Conservation (phyloP, 345 rosid genomes). For the Limnanthes douglasii region DNA sequence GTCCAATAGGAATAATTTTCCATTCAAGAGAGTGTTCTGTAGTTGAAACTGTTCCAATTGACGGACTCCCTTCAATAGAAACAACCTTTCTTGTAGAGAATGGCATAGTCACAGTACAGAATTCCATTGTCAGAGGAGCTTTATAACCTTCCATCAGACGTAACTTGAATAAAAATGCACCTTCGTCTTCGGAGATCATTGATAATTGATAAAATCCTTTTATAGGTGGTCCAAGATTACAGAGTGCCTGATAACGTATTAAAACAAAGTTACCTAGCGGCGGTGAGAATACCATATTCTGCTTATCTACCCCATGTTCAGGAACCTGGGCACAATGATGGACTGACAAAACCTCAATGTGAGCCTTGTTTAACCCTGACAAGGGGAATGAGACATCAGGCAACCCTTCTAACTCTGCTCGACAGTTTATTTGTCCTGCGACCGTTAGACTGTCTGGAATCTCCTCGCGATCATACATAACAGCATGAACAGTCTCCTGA, state of each 20-base stretch:
- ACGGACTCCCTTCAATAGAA: constrained; percentile 79
- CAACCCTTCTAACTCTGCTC: constrained; percentile 83
- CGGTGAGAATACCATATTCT: constrained; percentile 75
- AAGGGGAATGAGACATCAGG: constrained; percentile 90
- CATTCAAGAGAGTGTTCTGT: constrained; percentile 86
- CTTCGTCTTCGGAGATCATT: constrained; percentile 94
- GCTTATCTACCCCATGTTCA: constrained; percentile 66
- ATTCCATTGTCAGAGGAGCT: constrained; percentile 74
- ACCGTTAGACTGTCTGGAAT: constrained; percentile 76
- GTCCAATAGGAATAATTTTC: constrained; percentile 64
- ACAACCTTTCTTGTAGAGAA: constrained; percentile 74
- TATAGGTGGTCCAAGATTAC: constrained; percentile 70
- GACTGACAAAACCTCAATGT: constrained; percentile 63
- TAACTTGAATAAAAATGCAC: constrained; percentile 85
- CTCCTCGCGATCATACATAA: constrained; percentile 81
- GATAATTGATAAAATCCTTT: constrained; percentile 92
- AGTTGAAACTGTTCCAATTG: constrained; percentile 59
- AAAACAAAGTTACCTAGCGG: constrained; percentile 78
- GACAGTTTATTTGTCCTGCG: constrained; percentile 82
- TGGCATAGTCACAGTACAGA: constrained; percentile 84
- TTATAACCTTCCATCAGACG: constrained; percentile 77
- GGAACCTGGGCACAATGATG: constrained; percentile 90
- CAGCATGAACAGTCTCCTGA: constrained; percentile 68
- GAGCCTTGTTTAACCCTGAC: constrained; percentile 45
- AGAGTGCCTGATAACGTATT: constrained; percentile 66